A percentile compares a stretch with the other conserved stretches of the same genome.
Evolutionary conservation across 2,329 filamentous ascomycete genomes (phyloP).

Genomic region (Cladosporium phlei): DNA sequence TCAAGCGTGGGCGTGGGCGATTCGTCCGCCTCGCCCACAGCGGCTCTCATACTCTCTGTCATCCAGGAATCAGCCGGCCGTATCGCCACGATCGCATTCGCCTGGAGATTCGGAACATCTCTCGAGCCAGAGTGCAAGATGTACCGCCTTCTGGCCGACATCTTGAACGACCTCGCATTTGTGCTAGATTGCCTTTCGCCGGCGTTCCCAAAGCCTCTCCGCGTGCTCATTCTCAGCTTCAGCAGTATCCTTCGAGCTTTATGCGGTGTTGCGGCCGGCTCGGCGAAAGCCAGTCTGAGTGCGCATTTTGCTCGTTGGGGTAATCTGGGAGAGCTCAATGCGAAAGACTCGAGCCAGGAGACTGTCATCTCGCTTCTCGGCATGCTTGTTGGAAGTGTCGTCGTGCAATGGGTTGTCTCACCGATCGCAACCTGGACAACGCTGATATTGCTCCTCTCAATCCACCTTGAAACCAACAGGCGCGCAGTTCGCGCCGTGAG

Average conservation of each 20-base stretch:
- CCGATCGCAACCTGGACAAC: slow-evolving; percentile 67
- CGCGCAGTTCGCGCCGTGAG: slow-evolving; percentile 76
- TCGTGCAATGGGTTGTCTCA: slow-evolving; percentile 71
- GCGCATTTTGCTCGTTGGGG: slow-evolving; percentile 85
- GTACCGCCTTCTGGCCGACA: slow-evolving; percentile 79
- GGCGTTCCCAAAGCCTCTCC: slow-evolving; percentile 56
- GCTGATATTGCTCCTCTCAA: slow-evolving; percentile 65
- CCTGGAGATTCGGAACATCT: slow-evolving; percentile 71
- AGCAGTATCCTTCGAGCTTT: slow-evolving; percentile 61
- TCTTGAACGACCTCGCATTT: slow-evolving; percentile 84
- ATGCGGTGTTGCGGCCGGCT: slow-evolving; percentile 85
- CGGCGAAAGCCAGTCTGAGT: slow-evolving; percentile 83
- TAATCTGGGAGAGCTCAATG: slow-evolving; percentile 89
- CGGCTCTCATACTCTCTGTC: slow-evolving; percentile 75
- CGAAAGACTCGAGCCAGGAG: slow-evolving; percentile 92
- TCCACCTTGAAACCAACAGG: slow-evolving; percentile 83
- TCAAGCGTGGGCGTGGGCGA: slow-evolving; percentile 77
- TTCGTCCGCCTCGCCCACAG: slow-evolving; percentile 70
- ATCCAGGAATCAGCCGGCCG: slow-evolving; percentile 77
- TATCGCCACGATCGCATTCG: slow-evolving; percentile 80
- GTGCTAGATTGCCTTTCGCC: slow-evolving; percentile 81
- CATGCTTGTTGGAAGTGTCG: slow-evolving; percentile 76
- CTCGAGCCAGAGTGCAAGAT: slow-evolving; percentile 89
- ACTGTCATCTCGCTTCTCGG: slow-evolving; percentile 85
- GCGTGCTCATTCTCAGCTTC: slow-evolving; percentile 55